These are phyloP conservation scores for Oxyria digyna DNA, from an alignment of 148 eudicot species.

Conservation along the genomic window DNA sequence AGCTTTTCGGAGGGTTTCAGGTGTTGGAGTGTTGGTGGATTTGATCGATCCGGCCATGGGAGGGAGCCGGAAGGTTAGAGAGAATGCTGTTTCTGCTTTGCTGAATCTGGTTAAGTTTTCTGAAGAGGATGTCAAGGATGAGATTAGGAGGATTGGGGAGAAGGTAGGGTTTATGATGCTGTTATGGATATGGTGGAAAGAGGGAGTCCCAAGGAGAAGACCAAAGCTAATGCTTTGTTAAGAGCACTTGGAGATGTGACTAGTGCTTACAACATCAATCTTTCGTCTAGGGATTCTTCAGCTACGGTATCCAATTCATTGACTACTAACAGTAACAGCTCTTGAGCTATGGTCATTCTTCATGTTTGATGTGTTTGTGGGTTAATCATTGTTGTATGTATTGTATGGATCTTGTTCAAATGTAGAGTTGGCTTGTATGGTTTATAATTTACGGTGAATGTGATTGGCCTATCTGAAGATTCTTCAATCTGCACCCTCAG, in stretches of 20 bases:
- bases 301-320: background rate
- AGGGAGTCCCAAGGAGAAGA: constrained; percentile 62
- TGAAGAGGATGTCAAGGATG: constrained; percentile 13
- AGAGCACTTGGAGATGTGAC: constrained; percentile 26
- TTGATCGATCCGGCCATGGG: constrained; percentile 50
- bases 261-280: background rate
- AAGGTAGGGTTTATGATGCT: constrained; percentile 26
- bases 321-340: background rate
- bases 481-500: too few species aligned
- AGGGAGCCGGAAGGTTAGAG: constrained; percentile 24
- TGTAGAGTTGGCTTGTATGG: too few species aligned
- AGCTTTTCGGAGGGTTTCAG: constrained; percentile 39
- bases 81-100: constrained; percentile 41
- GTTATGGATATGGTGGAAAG: constrained; percentile 38
- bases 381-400: background rate
- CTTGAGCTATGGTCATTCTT: background rate
- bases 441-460: too few species aligned
- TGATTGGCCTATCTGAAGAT: too few species aligned
- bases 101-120: constrained; percentile 45
- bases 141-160: constrained; percentile 19
- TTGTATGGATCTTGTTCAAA: background rate
- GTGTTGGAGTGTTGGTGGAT: constrained; percentile 45
- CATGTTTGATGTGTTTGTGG: background rate
- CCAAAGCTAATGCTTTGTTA: constrained; percentile 46
- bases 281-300: background rate